Evolutionary conservation across 2,329 filamentous ascomycete species (phyloP), one percentile per base, ranked within the genome.

Genomic region (Celoporthe dispersa): DNA sequence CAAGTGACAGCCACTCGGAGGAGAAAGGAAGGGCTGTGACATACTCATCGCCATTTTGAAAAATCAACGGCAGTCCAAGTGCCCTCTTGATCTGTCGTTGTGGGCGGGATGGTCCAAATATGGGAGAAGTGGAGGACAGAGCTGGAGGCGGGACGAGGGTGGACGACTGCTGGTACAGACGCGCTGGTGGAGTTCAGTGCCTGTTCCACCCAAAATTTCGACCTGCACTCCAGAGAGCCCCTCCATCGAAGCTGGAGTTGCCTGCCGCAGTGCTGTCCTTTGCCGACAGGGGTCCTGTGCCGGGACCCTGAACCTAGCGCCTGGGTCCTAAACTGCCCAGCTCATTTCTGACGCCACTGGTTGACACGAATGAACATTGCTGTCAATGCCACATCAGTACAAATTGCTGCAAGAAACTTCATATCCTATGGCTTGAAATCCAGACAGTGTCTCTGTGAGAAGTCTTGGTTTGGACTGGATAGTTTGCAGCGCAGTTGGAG

Each of bases 21-120:
- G 48, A 63, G 22, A 44, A 25, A 9, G 44, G n/a, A 8, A 31
- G 28, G 3, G 14, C 3, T 37, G 3, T 14, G 68, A 81, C 86
- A 73, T 84, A 89, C 87, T 87, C 85, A 89, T 85, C 73, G 87
- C 86, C 86, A 89, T 89, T 68, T 82, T 88, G 80, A 67, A 69
- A 63, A 60, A 55, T 53, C 64, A 64, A 33, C 41, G 53, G 37
- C 51, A 35, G 55, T 67, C 25, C 62, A 39, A 59, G 33, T 37
- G 39, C 62, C 55, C 64, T 66, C 55, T 41, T 35, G 51, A 39
- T 60, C 22, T 63, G 12, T 65, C 61, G 35, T 64, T 64, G 11
- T 48, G 41, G 64, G 70, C 48, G 59, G 33, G 37, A 44, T 53
- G 35, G 51, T 53, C 55, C 25, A 44, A 53, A 44, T 25, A 62